Evolutionary conservation across 208 protist species (phyloP).

Genomic region (Trypanosoma scelopori): DNA sequence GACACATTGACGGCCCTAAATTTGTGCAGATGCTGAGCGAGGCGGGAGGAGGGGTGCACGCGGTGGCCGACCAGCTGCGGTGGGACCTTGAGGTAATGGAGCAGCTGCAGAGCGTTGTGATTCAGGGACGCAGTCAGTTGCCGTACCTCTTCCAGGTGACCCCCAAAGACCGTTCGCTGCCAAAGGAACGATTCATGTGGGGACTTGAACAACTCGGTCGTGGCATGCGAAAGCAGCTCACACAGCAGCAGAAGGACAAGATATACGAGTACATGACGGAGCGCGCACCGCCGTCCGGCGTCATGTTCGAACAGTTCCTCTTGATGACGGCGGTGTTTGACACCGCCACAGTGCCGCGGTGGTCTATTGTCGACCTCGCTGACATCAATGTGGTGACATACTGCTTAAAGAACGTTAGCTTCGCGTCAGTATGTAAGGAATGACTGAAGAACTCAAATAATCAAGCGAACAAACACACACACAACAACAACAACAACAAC

Average conservation of each 20-base stretch:
- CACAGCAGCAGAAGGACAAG: conserved; percentile 67
- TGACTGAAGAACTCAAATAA: conserved; percentile 9
- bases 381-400: conserved; percentile 48
- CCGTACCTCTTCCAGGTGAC: conserved; percentile 66
- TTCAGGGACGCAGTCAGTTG: conserved; percentile 78
- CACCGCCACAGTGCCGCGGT: conserved; percentile 27
- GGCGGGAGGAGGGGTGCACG: conserved; percentile 43
- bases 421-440: conserved; percentile 33
- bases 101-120: conserved; percentile 85
- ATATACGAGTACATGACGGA: conserved; percentile 72
- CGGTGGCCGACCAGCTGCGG: conserved; percentile 44
- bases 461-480: neutral
- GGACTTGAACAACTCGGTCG: conserved; percentile 71
- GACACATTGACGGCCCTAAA: conserved; percentile 68
- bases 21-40: conserved; percentile 54
- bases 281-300: conserved; percentile 32
- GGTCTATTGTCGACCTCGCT: conserved; percentile 33
- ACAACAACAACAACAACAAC: conserved; percentile 15
- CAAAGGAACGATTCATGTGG: conserved; percentile 62
- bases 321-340: conserved; percentile 75
- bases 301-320: conserved; percentile 72
- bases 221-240: conserved; percentile 80
- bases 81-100: conserved; percentile 87
- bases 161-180: conserved; percentile 49
- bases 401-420: conserved; percentile 64